A percentile compares a stretch with the other conserved stretches of the same genome.
These are phyloP conservation scores for Heliosperma pusillum DNA, from an alignment of 148 eudicot species.

Conservation along the genomic window DNA sequence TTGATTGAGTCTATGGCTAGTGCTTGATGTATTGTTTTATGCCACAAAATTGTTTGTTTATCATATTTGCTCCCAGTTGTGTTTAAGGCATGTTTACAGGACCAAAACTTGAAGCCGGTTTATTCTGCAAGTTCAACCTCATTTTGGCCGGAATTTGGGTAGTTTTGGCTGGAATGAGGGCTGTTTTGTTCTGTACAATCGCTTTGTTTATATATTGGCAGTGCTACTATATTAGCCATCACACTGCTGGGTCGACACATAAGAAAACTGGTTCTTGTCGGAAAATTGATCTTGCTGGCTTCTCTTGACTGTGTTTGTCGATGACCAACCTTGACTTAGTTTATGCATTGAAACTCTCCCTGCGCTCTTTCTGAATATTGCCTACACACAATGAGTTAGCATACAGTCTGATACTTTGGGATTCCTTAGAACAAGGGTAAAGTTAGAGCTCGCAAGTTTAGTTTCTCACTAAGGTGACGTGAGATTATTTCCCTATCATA, in stretches of 20 bases:
- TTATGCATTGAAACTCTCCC: no score
- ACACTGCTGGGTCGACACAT: background rate
- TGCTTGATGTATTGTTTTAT: constrained; percentile 36
- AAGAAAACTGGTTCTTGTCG: background rate
- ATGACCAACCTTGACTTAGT: no score
- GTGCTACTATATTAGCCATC: background rate
- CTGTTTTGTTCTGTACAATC: background rate
- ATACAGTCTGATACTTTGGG: background rate
- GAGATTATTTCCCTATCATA: no score
- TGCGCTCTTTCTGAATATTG: background rate
- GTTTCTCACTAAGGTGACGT: no score
- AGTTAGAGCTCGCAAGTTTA: no score
- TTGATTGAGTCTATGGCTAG: constrained; percentile 84
- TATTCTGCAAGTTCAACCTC: background rate
- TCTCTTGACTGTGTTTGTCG: background rate
- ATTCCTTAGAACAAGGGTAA: no score
- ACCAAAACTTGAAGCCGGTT: background rate
- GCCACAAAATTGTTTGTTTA: background rate
- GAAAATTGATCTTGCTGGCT: background rate
- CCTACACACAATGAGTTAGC: background rate
- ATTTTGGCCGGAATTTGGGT: background rate
- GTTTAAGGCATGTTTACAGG: background rate
- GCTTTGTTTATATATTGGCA: background rate
- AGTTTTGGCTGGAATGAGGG: background rate
- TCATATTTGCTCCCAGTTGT: background rate